Percentiles rank a stretch among this genome's conserved stretches.
Evolutionary conservation across 345 rosid species (phyloP).

Genomic region (Murraya paniculata): DNA sequence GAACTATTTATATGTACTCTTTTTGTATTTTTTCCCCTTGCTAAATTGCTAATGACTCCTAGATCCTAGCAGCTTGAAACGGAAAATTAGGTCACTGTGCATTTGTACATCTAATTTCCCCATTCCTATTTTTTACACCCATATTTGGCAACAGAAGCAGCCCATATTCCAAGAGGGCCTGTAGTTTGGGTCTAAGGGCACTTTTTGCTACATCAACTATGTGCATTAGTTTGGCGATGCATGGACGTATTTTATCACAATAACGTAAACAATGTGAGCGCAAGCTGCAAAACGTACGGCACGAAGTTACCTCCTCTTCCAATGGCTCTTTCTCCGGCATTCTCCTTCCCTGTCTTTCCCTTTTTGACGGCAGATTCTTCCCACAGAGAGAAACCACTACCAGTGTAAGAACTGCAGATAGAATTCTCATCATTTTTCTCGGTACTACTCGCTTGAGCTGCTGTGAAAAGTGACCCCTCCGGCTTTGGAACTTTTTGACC

Average conservation of each 20-base stretch:
- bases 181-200: not conserved
- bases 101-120: too few relatives aligned
- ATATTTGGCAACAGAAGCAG: not conserved
- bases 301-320: constrained; percentile 46
- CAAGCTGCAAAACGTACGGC: not conserved
- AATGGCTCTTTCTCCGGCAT: constrained; percentile 43
- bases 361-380: constrained; percentile 68
- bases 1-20: not conserved
- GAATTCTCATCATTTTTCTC: constrained; percentile 76
- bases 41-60: too few relatives aligned
- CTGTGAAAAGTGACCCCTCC: constrained; percentile 49
- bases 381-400: constrained; percentile 83
- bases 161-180: not conserved
- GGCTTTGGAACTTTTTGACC: constrained; percentile 65
- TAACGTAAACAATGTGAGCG: not conserved
- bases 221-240: not conserved
- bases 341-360: constrained; percentile 98
- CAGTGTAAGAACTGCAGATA: constrained; percentile 76
- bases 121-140: not conserved
- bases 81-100: too few relatives aligned
- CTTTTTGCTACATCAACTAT: not conserved
- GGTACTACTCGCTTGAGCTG: constrained; percentile 43
- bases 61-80: too few relatives aligned
- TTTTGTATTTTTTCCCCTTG: not conserved
- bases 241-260: too few relatives aligned